Base-by-base conservation (phyloP, 139 green algal species). In the Gonium pectorale region DNA sequence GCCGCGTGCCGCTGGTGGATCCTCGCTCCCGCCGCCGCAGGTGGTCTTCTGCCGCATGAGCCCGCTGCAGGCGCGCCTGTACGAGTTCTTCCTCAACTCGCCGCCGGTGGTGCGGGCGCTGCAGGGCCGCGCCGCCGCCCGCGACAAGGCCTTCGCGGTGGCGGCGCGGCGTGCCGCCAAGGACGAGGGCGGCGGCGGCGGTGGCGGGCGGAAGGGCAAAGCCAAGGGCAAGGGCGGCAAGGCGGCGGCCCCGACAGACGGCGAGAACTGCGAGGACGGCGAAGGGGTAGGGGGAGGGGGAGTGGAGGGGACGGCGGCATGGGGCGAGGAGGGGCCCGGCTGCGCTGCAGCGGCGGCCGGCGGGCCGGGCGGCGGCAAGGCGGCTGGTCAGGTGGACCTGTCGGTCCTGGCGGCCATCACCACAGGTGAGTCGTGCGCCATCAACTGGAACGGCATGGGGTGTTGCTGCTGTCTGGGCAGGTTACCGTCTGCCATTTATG, bases 21-120 rank as follows among this genome's bases (percentile, higher is more conserved):
- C n/a, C n/a, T n/a, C n/a, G n/a, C n/a, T n/a, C 56, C 4, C n/a
- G 2, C 44, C 29, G 1, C 78, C 89, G n/a, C 86, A 97, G 83
- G 91, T 99, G 46, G 97, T 99, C 80, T 99, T 98, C 93, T 99
- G 97, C 93, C 91, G 89, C 40, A 88, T 98, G 86, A 96, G 91
- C 37, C 80, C 93, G 1, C 90, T 99, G 85, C 93, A 96, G 89
- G 35, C 63, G 17, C 77, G 91, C 54, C 90, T 99, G 49, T 99
- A 99, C 92, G 52, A 91, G 24, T 93, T 96, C 87, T 99, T 99
- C 84, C 88, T 98, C 17, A 90, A 74, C 62, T 78, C 24, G 22
- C 79, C 31, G 4, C 59, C 77, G 3, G 68, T 86, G 31, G 60
- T 88, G 35, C 67, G 80, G 43, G 79, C 86, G 67, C 83, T 92